Conservation (phyloP, 192 early-diverging fungal genomes). For the Lobulomyces angularis region DNA sequence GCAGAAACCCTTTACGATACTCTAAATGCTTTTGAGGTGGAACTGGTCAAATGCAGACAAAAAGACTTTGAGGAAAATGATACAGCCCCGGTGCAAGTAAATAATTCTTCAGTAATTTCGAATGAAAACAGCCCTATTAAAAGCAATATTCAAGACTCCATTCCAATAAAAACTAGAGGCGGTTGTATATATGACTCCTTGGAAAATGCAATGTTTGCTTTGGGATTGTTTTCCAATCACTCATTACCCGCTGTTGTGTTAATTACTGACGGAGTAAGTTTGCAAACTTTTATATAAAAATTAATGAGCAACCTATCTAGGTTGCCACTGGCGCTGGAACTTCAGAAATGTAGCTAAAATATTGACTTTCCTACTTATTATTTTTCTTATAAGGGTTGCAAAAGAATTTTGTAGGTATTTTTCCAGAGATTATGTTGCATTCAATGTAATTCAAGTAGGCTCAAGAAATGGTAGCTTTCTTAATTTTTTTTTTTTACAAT, state of each 20-base stretch:
- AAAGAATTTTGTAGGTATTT: constrained; percentile 21
- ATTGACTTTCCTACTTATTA: no score
- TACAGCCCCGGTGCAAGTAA: neutral
- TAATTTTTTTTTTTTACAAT: no score
- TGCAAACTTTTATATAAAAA: no score
- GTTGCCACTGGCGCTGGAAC: no score
- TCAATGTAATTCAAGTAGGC: constrained; percentile 38
- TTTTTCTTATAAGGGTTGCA: no score
- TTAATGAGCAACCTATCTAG: no score
- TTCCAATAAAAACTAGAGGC: constrained; percentile 1
- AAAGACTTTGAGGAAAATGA: constrained; percentile 4
- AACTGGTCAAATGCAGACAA: constrained; percentile 16
- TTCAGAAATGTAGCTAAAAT: no score
- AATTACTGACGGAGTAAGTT: constrained; percentile 40
- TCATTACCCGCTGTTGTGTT: constrained; percentile 23
- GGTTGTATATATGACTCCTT: constrained; percentile 11
- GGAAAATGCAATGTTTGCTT: constrained; percentile 20
- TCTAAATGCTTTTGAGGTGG: constrained; percentile 32
- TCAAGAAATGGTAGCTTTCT: constrained; percentile 24
- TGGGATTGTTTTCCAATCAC: constrained; percentile 25
- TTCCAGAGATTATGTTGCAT: constrained; percentile 11
- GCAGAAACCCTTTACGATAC: constrained; percentile 26
- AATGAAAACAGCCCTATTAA: no score
- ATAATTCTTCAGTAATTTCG: no score
- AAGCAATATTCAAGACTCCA: constrained; percentile 1